phyloP scores from a whole-genome alignment of 2,329 filamentous ascomycete species.

The Arthrobotrys sphaeroides region DNA sequence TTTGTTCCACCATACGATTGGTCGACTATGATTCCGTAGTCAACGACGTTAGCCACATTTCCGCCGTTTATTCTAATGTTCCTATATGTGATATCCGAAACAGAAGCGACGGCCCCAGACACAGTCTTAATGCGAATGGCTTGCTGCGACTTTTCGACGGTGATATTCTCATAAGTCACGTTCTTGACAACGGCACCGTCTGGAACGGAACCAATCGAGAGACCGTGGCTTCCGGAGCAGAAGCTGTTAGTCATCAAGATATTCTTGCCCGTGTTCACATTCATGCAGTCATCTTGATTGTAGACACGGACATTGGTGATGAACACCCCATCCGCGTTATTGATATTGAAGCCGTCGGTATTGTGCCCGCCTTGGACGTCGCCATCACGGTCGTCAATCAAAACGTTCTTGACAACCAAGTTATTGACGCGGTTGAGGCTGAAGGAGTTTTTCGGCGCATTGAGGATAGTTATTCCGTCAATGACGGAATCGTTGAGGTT shows the following conservation, averaged over 20 bases:
- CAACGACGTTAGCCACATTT: conserved; percentile 64
- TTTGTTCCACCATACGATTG: conserved; percentile 65
- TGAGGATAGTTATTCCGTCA: conserved; percentile 65
- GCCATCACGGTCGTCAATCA: conserved; percentile 69
- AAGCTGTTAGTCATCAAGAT: conserved; percentile 62
- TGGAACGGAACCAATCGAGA: conserved; percentile 70
- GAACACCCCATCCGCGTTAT: conserved; percentile 63
- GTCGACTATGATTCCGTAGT: conserved; percentile 69
- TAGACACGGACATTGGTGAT: conserved; percentile 67
- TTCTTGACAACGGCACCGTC: conserved; percentile 67
- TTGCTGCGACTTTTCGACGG: conserved; percentile 67
- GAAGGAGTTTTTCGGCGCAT: conserved; percentile 68
- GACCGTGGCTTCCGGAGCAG: conserved; percentile 68
- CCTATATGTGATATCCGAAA: conserved; percentile 67
- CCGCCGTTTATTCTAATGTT: conserved; percentile 61
- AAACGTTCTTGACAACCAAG: conserved; percentile 65
- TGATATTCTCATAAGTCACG: conserved; percentile 66
- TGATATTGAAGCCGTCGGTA: conserved; percentile 68
- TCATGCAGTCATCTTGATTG: conserved; percentile 71
- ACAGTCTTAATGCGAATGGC: conserved; percentile 71
- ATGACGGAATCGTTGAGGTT: conserved; percentile 66
- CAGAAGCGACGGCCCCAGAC: conserved; percentile 65
- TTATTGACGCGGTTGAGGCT: conserved; percentile 63
- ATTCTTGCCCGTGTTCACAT: conserved; percentile 64
- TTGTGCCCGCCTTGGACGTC: conserved; percentile 63